phyloP scores from a whole-genome alignment of 2,329 filamentous ascomycete genomes.

The Scedosporium dehoogii region DNA sequence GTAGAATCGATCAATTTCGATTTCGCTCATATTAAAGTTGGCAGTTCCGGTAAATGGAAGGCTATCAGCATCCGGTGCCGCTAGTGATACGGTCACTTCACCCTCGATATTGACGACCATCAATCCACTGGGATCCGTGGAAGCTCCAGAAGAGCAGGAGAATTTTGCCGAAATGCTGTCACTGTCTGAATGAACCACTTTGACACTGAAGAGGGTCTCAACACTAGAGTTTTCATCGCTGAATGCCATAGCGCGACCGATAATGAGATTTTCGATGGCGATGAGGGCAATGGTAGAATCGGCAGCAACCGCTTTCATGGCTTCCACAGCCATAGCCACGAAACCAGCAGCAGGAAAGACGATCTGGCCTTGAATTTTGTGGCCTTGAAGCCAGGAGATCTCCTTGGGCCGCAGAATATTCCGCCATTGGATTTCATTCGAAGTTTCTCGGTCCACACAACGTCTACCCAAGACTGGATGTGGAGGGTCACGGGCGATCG shows the following conservation, averaged over 20 bases:
- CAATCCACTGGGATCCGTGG: neutral
- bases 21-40: too few relatives aligned
- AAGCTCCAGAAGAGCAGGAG: neutral
- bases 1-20: too few relatives aligned
- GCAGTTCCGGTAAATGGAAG: too few relatives aligned
- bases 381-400: conserved; percentile 31
- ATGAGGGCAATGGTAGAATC: neutral
- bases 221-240: neutral
- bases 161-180: neutral
- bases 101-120: neutral
- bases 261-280: neutral
- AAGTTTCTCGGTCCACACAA: conserved; percentile 28
- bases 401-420: conserved; percentile 37
- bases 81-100: too few relatives aligned
- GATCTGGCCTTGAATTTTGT: neutral
- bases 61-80: too few relatives aligned
- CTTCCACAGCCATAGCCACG: conserved; percentile 38
- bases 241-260: neutral
- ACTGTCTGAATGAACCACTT: neutral
- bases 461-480: conserved; percentile 38
- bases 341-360: conserved; percentile 43
- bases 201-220: neutral
- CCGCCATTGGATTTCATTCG: conserved; percentile 35
- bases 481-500: too few relatives aligned
- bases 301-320: conserved; percentile 13